phyloP scores from a whole-genome alignment of 1,139 yeast genomes.

The Blastobotrys ciferrii region DNA sequence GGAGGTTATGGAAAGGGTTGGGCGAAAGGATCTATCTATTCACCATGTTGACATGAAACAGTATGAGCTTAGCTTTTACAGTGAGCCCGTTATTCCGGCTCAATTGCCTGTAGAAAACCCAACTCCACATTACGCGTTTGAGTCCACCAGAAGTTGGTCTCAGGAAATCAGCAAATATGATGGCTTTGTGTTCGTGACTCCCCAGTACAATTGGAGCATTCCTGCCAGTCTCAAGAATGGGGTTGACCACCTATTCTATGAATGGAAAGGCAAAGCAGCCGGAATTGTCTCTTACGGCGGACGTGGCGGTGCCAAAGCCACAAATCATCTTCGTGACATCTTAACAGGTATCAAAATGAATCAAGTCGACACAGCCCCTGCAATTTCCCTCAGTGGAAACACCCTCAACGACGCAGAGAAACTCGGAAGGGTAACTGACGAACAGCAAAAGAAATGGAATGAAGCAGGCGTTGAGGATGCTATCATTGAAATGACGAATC shows the following conservation, averaged over 20 bases:
- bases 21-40: background rate
- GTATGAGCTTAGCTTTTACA: constrained; percentile 17
- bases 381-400: background rate
- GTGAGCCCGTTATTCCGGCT: constrained; percentile 20
- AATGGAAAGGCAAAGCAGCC: constrained; percentile 36
- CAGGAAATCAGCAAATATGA: constrained; percentile 22
- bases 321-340: constrained; percentile 32
- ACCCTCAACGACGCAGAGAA: background rate
- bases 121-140: constrained; percentile 15
- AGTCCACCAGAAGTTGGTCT: constrained; percentile 20
- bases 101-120: constrained; percentile 11
- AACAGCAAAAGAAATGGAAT: background rate
- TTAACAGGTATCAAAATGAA: constrained; percentile 14
- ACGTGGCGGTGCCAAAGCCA: constrained; percentile 37
- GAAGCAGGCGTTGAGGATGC: background rate
- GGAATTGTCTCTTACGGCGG: constrained; percentile 35
- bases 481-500: background rate
- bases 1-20: constrained; percentile 6
- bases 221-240: constrained; percentile 40
- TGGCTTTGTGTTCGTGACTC: constrained; percentile 36
- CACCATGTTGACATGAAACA: constrained; percentile 17
- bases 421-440: background rate
- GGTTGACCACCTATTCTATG: constrained; percentile 34
- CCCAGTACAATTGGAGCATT: constrained; percentile 38
- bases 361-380: constrained; percentile 3